Evolutionary conservation across 2,329 filamentous ascomycete genomes (phyloP).

Genomic region (Phialophora expanda): DNA sequence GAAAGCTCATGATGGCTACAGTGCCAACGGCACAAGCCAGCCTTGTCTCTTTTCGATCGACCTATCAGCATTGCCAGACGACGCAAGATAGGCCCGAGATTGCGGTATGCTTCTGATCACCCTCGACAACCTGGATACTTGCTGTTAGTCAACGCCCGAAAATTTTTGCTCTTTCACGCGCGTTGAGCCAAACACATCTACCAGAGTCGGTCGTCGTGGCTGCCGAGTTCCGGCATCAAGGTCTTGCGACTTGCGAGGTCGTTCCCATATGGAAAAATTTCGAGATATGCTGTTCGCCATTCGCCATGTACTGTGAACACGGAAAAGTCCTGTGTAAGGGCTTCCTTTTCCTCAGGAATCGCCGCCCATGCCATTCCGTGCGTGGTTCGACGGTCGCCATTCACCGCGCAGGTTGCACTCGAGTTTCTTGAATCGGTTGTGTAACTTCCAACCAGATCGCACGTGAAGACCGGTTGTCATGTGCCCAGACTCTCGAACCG

Average conservation of each 20-base stretch:
- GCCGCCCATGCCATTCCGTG: too few relatives aligned
- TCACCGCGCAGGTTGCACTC: background rate
- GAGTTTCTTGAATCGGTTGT: background rate
- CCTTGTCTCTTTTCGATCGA: background rate
- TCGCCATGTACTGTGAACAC: too few relatives aligned
- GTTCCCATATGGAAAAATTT: too few relatives aligned
- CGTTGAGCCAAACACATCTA: too few relatives aligned
- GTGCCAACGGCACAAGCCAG: background rate
- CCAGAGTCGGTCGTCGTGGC: too few relatives aligned
- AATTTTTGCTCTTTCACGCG: background rate
- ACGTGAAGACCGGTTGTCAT: background rate
- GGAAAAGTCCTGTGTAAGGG: too few relatives aligned
- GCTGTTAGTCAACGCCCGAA: background rate
- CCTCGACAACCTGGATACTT: background rate
- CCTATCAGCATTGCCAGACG: conserved; percentile 1
- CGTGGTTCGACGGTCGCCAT: too few relatives aligned
- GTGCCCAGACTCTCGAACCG: background rate
- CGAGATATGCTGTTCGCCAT: too few relatives aligned
- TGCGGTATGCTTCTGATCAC: background rate
- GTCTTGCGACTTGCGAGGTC: too few relatives aligned
- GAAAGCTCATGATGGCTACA: too few relatives aligned
- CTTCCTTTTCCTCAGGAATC: too few relatives aligned
- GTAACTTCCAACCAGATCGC: background rate
- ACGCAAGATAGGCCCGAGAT: background rate
- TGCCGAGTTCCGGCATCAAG: too few relatives aligned